These are phyloP conservation scores for Lenwebbia sp. DNA, from an alignment of 345 rosid species.

Conservation along the genomic window DNA sequence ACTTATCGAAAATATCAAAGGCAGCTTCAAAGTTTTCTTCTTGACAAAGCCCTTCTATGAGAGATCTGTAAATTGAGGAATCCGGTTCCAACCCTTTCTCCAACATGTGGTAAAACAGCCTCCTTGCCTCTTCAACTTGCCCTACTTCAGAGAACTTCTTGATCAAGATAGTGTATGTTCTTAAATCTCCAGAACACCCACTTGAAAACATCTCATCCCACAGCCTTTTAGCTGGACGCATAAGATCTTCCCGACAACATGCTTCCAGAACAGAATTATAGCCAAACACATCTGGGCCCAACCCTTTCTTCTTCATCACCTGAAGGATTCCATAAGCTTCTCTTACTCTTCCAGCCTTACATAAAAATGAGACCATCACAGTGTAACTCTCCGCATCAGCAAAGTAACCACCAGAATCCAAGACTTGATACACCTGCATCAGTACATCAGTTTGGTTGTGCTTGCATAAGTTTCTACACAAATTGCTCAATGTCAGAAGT, in stretches of 20 bases:
- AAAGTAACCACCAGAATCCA: constrained; percentile 46
- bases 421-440: constrained; percentile 31
- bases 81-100: constrained; percentile 56
- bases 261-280: constrained; percentile 76
- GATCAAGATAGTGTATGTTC: constrained; percentile 57
- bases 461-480: constrained; percentile 63
- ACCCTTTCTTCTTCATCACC: constrained; percentile 78
- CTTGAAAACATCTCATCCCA: constrained; percentile 92
- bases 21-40: constrained; percentile 53
- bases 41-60: constrained; percentile 59
- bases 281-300: constrained; percentile 44
- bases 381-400: constrained; percentile 39
- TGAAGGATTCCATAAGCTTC: constrained; percentile 70
- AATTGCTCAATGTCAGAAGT: constrained; percentile 43
- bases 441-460: constrained; percentile 43
- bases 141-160: constrained; percentile 55
- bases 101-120: constrained; percentile 61
- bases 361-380: constrained; percentile 55
- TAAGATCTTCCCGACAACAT: constrained; percentile 65
- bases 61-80: constrained; percentile 38
- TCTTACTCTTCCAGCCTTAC: constrained; percentile 59
- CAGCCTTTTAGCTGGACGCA: constrained; percentile 83
- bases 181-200: constrained; percentile 58
- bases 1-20: constrained; percentile 34
- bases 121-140: constrained; percentile 55